phyloP scores from a whole-genome alignment of 2,329 filamentous ascomycete species.

The Claviceps cyperi region DNA sequence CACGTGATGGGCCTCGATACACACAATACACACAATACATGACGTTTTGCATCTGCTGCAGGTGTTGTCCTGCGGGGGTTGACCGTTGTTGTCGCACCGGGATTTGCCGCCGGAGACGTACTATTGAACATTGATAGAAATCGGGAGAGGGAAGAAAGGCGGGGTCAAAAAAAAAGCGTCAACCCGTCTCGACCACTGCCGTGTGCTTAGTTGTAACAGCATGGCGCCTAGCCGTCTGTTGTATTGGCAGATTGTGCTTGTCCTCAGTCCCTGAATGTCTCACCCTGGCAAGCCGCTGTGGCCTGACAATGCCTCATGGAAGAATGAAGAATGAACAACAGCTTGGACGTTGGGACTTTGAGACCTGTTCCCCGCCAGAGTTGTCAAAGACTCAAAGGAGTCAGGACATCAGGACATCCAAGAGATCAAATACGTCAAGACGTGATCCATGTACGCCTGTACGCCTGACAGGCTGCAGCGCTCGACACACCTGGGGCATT shows the following conservation, averaged over 20 bases:
- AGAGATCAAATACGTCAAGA: no score
- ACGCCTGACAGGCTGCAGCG: neutral
- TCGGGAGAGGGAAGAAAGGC: neutral
- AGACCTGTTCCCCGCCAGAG: neutral
- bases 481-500: neutral
- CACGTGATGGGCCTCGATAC: conserved; percentile 13
- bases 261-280: conserved; percentile 10
- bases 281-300: conserved; percentile 2
- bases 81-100: conserved; percentile 3
- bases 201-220: no score
- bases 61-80: conserved; percentile 5
- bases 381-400: neutral
- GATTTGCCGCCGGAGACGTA: conserved; percentile 1
- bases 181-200: neutral
- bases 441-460: no score
- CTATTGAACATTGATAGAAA: neutral
- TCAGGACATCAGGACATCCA: no score
- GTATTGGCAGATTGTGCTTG: neutral
- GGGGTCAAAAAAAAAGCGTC: neutral
- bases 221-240: neutral
- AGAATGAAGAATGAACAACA: conserved; percentile 5
- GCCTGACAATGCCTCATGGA: conserved; percentile 7
- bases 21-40: conserved; percentile 4
- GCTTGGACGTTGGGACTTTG: neutral
- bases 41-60: conserved; percentile 8